Evolutionary conservation across 2,329 filamentous ascomycete genomes (phyloP).

Genomic region (Cladosporium sp.): DNA sequence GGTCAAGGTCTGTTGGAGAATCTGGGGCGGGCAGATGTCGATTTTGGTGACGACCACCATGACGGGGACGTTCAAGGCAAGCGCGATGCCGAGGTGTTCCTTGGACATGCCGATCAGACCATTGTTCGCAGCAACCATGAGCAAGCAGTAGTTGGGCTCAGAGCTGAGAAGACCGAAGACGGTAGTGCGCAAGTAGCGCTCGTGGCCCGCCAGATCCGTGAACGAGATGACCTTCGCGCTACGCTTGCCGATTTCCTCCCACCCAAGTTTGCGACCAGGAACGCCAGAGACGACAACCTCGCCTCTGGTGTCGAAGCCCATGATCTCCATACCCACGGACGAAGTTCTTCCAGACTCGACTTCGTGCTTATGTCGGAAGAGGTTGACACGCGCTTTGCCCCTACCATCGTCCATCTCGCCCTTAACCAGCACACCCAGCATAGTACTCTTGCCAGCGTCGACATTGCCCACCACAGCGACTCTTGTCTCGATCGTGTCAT

Average conservation of each 20-base stretch:
- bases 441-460: slow-evolving; percentile 94
- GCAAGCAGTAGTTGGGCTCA: slow-evolving; percentile 92
- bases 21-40: slow-evolving; percentile 94
- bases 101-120: slow-evolving; percentile 92
- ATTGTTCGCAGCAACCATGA: slow-evolving; percentile 99
- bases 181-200: slow-evolving; percentile 90
- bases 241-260: slow-evolving; percentile 95
- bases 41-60: slow-evolving; percentile 99
- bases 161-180: slow-evolving; percentile 93
- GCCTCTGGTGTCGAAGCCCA: slow-evolving; percentile 89
- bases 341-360: slow-evolving; percentile 93
- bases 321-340: slow-evolving; percentile 97
- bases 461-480: slow-evolving; percentile 98
- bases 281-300: slow-evolving; percentile 77
- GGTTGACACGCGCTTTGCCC: slow-evolving; percentile 87
- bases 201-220: slow-evolving; percentile 91
- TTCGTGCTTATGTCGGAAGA: slow-evolving; percentile 98
- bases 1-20: slow-evolving; percentile 86
- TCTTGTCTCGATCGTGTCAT: slow-evolving; percentile 90
- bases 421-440: slow-evolving; percentile 93
- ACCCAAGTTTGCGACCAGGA: slow-evolving; percentile 82
- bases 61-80: slow-evolving; percentile 92
- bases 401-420: slow-evolving; percentile 92
- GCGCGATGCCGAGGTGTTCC: slow-evolving; percentile 91
- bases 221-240: slow-evolving; percentile 96